Evolutionary conservation across 148 eudicot species (phyloP).

Genomic region (Talinum fruticosum): DNA sequence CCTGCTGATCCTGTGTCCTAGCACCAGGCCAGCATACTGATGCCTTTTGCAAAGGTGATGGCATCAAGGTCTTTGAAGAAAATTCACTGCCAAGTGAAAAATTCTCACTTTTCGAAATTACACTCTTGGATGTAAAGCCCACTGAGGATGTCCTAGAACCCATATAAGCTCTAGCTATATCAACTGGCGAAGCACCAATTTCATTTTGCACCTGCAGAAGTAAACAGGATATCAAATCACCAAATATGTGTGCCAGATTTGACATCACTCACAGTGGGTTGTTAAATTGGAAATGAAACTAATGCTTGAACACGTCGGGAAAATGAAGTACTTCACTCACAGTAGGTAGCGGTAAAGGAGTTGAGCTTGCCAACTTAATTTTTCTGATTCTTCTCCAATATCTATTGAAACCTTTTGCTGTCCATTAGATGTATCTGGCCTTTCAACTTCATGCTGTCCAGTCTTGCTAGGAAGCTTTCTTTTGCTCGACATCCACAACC

Average conservation of each 20-base stretch:
- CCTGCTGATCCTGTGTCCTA: constrained; percentile 52
- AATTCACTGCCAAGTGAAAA: constrained; percentile 32
- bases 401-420: constrained; percentile 27
- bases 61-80: constrained; percentile 36
- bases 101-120: constrained; percentile 29
- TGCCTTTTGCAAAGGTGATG: constrained; percentile 53
- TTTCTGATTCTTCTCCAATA: constrained; percentile 33
- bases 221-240: not conserved
- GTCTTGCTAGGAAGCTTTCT: constrained; percentile 20
- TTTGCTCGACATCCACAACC: constrained; percentile 39
- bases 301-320: constrained; percentile 6
- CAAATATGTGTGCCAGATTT: too few relatives aligned
- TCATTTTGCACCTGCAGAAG: constrained; percentile 50
- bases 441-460: constrained; percentile 33
- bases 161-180: constrained; percentile 93
- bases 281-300: not conserved
- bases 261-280: not conserved
- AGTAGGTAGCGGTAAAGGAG: constrained; percentile 39
- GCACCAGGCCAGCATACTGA: constrained; percentile 91
- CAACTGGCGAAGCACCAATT: constrained; percentile 78
- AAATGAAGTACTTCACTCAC: constrained; percentile 37
- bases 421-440: constrained; percentile 28
- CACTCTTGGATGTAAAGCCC: constrained; percentile 36
- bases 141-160: constrained; percentile 54
- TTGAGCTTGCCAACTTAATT: constrained; percentile 35